Percentiles rank a stretch among this genome's conserved stretches.
These are phyloP conservation scores for Penicillium mononematosum DNA, from an alignment of 495 filamentous ascomycete genomes.

Conservation along the genomic window DNA sequence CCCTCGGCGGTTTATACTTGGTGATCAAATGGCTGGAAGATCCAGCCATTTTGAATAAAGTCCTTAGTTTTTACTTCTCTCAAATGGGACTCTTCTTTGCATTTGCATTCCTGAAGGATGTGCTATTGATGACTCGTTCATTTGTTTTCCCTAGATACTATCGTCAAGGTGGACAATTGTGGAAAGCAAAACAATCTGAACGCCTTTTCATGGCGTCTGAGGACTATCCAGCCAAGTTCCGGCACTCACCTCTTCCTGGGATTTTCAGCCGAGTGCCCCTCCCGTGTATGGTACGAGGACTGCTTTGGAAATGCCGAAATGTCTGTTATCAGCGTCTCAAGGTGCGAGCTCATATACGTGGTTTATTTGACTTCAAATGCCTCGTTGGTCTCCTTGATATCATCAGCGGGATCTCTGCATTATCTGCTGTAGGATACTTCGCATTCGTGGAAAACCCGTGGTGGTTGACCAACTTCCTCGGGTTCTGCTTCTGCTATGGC, in stretches of 20 bases:
- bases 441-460: conserved; percentile 69
- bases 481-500: conserved; percentile 80
- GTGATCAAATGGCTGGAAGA: conserved; percentile 88
- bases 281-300: conserved; percentile 24
- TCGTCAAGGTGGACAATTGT: conserved; percentile 31
- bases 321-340: conserved; percentile 49
- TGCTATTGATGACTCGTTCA: conserved; percentile 59
- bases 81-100: conserved; percentile 73
- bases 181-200: conserved; percentile 38
- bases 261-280: conserved; percentile 46
- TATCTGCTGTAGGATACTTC: conserved; percentile 63
- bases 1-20: conserved; percentile 77
- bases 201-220: conserved; percentile 27
- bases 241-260: conserved; percentile 54
- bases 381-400: conserved; percentile 55
- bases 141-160: conserved; percentile 70
- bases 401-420: conserved; percentile 57
- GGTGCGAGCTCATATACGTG: conserved; percentile 45
- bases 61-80: conserved; percentile 83
- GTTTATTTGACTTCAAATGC: conserved; percentile 42
- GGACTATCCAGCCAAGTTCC: conserved; percentile 15
- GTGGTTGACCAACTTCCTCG: conserved; percentile 85
- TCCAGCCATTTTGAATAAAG: conserved; percentile 75
- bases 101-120: conserved; percentile 65
- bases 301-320: conserved; percentile 51